Conservation (phyloP, 371 early-diverging fungal species). For the Rhizopus sp. region DNA sequence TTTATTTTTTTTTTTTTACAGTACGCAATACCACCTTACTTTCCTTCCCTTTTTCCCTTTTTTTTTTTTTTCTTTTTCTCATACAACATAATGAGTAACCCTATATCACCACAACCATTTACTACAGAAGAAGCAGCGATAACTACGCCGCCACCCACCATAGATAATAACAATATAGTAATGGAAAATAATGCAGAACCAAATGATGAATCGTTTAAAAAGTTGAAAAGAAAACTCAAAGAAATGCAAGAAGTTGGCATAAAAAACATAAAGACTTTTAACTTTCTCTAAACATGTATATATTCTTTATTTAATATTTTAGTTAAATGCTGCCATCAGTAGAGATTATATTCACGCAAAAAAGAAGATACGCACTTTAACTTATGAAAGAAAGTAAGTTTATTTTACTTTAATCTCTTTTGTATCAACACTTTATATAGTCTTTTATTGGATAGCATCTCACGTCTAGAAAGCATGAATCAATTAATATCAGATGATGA, state of each 20-base stretch:
- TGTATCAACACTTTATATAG: conserved; percentile 12
- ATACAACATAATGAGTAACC: not conserved
- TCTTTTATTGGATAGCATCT: conserved; percentile 52
- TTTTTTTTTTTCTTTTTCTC: not conserved
- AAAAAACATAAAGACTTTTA: not conserved
- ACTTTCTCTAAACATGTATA: not conserved
- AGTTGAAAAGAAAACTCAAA: conserved; percentile 51
- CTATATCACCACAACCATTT: not conserved
- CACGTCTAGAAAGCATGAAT: conserved; percentile 23
- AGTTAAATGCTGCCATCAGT: conserved; percentile 2
- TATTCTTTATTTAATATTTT: not conserved
- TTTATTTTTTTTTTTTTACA: not conserved
- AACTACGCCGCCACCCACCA: not conserved
- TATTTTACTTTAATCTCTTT: not conserved
- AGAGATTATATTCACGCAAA: conserved; percentile 29
- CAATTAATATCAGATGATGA: conserved; percentile 26
- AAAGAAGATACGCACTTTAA: conserved; percentile 31
- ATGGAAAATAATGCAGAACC: not conserved
- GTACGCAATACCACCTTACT: no score
- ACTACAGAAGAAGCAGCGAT: not conserved
- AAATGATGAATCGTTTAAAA: not conserved
- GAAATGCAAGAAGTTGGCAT: conserved; percentile 48
- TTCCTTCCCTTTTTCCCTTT: not conserved
- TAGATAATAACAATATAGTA: not conserved
- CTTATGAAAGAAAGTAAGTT: conserved; percentile 32